phyloP scores from a whole-genome alignment of 805 yeast species.

The Kregervanrija delftensis region DNA sequence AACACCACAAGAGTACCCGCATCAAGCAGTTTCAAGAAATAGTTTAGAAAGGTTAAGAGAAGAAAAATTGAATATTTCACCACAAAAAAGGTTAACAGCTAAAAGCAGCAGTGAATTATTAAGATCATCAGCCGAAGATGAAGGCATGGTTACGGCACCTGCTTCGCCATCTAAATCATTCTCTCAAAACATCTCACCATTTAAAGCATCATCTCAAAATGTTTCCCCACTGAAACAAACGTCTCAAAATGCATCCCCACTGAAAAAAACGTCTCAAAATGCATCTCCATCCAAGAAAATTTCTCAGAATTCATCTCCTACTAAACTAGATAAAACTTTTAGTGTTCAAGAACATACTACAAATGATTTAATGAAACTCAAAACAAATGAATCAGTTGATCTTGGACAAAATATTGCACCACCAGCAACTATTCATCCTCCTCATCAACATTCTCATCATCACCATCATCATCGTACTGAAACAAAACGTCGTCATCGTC shows the following conservation, averaged over 20 bases:
- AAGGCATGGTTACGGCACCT: too few species aligned
- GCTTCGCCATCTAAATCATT: too few species aligned
- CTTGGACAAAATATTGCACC: conserved; percentile 1
- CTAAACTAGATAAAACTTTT: too few species aligned
- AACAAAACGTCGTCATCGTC: conserved; percentile 41
- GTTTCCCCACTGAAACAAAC: conserved; percentile 1
- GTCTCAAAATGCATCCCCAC: too few species aligned
- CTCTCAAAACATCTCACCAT: too few species aligned
- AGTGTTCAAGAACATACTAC: neutral
- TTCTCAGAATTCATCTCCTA: too few species aligned
- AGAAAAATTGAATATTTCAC: neutral
- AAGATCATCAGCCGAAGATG: too few species aligned
- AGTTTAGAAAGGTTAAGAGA: conserved; percentile 1
- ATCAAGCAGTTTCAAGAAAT: conserved; percentile 17
- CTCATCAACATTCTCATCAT: conserved; percentile 9
- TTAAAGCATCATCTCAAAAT: neutral
- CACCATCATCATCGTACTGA: conserved; percentile 19
- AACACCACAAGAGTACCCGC: conserved; percentile 14
- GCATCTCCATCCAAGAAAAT: too few species aligned
- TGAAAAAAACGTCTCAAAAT: too few species aligned
- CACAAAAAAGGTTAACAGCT: too few species aligned
- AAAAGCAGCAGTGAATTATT: too few species aligned
- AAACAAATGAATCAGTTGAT: conserved; percentile 8
- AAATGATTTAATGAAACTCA: conserved; percentile 1
- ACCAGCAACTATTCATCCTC: conserved; percentile 5